Base-by-base conservation (phyloP, 2,329 filamentous ascomycete species). In the Penicillium sp. region DNA sequence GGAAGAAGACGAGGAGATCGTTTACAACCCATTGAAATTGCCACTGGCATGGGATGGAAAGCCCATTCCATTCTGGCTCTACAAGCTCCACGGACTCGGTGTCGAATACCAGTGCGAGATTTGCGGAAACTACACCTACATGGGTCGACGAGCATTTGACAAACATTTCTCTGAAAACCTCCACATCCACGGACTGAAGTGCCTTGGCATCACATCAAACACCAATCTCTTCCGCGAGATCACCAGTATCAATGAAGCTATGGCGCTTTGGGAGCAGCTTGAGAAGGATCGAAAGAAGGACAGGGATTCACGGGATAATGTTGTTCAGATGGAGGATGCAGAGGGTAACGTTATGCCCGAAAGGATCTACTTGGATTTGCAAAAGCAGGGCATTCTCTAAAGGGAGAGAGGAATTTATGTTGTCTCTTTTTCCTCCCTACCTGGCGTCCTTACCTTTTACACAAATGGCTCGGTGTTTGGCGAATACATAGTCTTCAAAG, bases 341-440 rank as follows among this genome's bases (percentile, higher is more conserved):
- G 90, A 96, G 72, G 94, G 94, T 46, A 97, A 99, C 69, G 94
- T 99, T 56, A 99, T 99, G 94, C 94, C 95, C 0, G 92, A 97
- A 78, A 96, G 96, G 82, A 93, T 99, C 53, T 99, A 97, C 75
- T 87, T 92, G 64, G 94, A 99, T 82, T 77, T 97, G 75, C 89
- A 91, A 76, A 96, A 95, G 78, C 91, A 96, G 73, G 93, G 93
- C 34, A 80, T 96, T 70, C 78, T 95, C 63, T 94, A 81, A 73
- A 57, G 29, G 36, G 13, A 19, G 13, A 15, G 25, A 11, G 19
- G 15, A 4, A 19, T 23, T 16, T 0, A 8, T 10, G 4, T 15
- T 31, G 19, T 8, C 6, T 45, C 34, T 19, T 10, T 29, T 44
- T 10, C 1, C 27, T 0, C 10, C 29, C 39, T 15, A 48, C 43